Base-by-base conservation (phyloP, 1,139 yeast genomes). In the Debaryomycetaceae sp. region DNA sequence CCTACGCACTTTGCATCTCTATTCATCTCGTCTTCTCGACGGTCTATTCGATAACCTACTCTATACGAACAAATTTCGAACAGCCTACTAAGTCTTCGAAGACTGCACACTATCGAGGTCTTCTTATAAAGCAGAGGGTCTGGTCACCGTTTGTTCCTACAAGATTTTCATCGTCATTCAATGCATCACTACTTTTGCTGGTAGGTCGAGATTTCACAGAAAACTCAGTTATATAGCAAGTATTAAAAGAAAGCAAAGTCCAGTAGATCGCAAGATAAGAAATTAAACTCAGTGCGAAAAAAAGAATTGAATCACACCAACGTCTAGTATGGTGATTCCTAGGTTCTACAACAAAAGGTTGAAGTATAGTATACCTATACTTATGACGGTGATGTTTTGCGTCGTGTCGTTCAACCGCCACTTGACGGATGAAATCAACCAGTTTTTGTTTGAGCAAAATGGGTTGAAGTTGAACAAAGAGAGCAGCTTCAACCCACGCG, bases 401-500 rank as follows among this genome's bases (percentile, higher is more conserved):
- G 38, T 49, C 24, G 44, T 44, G 30, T 47, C 54, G 13, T 42
- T 50, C 48, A n/a, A 46, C 46, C 30, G 33, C 14, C 34, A 33
- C 17, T 39, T 42, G 19, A 32, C 34, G 4, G 39, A 38, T 4
- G 50, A 56, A 14, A 47, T 62, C 11, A 49, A 56, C 35, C 69
- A 65, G 42, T 37, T 34, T 15, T 37, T 39, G 22, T 45, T 65
- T 14, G 67, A 64, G 31, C 37, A 42, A 17, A 41, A 55, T 9
- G 61, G 69, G 7, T 44, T 64, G 11, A 48, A 47, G 13, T 51
- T 53, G 29, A 65, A 61, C 32, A 48, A 47, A 37, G 37, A 41
- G 9, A 52, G 61, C 3, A 22, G 31, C 2, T 67, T 65, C 47
- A 58, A 63, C 43, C 73, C 73, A 1, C 52, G 67, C 33, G 41